phyloP scores from a whole-genome alignment of 306 rosid species.

The Casuarina glauca region DNA sequence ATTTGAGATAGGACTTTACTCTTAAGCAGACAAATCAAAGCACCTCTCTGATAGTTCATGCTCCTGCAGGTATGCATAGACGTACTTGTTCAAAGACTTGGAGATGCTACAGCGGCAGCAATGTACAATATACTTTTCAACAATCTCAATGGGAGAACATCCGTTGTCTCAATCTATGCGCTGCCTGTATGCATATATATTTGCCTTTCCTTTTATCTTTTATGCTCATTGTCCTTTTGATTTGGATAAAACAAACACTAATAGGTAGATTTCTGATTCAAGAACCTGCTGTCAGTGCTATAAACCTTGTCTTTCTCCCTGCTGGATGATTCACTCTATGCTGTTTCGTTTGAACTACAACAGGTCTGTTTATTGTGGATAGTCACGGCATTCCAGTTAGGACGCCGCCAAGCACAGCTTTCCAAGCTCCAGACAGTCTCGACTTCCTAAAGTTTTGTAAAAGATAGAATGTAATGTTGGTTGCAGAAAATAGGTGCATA shows the following conservation, averaged over 20 bases:
- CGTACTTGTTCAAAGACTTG: conserved; percentile 90
- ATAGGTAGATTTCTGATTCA: conserved; percentile 7
- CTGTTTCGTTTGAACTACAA: conserved; percentile 19
- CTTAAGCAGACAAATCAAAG: not conserved
- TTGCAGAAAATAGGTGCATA: conserved; percentile 5
- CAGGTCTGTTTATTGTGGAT: conserved; percentile 87
- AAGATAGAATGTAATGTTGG: not conserved
- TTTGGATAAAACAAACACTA: not conserved
- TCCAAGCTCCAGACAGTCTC: conserved; percentile 46
- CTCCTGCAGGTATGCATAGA: conserved; percentile 81
- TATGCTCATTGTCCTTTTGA: conserved; percentile 4
- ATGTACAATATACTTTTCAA: conserved; percentile 79
- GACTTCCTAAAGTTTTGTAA: conserved; percentile 29
- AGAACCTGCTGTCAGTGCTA: conserved; percentile 5
- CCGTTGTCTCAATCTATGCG: conserved; percentile 70
- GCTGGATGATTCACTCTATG: not conserved
- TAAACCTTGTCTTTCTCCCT: not conserved
- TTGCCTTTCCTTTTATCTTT: conserved; percentile 4
- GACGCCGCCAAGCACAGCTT: conserved; percentile 72
- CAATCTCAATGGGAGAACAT: conserved; percentile 57
- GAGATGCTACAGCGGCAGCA: conserved; percentile 96
- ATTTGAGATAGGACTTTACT: not conserved
- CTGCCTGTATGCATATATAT: conserved; percentile 62
- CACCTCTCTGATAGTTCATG: conserved; percentile 11
- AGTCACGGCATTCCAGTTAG: conserved; percentile 69